These are phyloP conservation scores for Kalanchoe fedtschenkoi DNA, from an alignment of 164 flowering plant species.

Conservation along the genomic window DNA sequence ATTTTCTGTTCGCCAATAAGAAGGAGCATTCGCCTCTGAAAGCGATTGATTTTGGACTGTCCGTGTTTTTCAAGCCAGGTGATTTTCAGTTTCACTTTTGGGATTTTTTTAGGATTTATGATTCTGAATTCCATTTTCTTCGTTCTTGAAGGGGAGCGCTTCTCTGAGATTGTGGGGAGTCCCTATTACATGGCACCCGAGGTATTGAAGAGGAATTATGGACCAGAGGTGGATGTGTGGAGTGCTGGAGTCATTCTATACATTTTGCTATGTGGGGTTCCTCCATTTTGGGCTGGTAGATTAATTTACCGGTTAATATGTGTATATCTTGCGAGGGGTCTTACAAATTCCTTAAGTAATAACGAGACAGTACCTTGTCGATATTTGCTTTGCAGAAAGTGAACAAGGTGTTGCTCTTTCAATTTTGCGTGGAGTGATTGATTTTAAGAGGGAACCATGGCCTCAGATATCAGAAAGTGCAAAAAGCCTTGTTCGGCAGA, in stretches of 20 bases:
- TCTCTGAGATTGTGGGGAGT: conserved; percentile 95
- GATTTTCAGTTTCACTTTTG: neutral
- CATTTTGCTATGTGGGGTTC: conserved; percentile 81
- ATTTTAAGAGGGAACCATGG: conserved; percentile 99
- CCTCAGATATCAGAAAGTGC: conserved; percentile 86
- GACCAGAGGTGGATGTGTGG: conserved; percentile 86
- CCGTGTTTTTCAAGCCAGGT: conserved; percentile 82
- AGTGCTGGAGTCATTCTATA: conserved; percentile 81
- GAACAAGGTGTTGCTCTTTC: conserved; percentile 97
- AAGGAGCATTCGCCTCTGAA: conserved; percentile 69
- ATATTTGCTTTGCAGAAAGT: conserved; percentile 36
- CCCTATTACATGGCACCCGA: conserved; percentile 99
- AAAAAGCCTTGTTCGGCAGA: conserved; percentile 78
- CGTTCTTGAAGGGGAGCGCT: conserved; percentile 37
- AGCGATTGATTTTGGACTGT: conserved; percentile 92
- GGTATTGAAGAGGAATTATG: conserved; percentile 87
- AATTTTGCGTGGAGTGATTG: conserved; percentile 65
- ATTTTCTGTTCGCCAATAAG: conserved; percentile 84
- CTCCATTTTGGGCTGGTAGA: conserved; percentile 87
- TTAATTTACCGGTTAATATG: neutral
- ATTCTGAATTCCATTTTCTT: neutral
- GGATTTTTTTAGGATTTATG: conserved; percentile 8
- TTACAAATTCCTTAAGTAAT: neutral
- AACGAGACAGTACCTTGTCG: neutral
- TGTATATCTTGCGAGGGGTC: neutral